These are phyloP conservation scores for Yamadazyma endophytica DNA, from an alignment of 805 yeast genomes.

Conservation along the genomic window DNA sequence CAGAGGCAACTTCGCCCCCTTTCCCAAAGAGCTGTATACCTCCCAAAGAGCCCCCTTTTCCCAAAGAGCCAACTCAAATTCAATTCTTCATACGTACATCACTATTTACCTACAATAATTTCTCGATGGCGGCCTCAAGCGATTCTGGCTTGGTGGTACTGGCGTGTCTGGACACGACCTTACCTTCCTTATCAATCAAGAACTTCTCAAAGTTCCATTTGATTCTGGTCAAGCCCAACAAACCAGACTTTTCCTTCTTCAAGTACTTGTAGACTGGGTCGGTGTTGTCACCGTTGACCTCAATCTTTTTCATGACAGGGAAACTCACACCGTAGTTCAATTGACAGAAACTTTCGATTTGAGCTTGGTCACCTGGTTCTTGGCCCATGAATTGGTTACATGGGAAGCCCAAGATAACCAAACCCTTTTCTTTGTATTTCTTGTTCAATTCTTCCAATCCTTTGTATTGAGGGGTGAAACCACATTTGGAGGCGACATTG, in stretches of 20 bases:
- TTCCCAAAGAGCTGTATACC: neutral
- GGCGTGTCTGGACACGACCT: slow-evolving; percentile 49
- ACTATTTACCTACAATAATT: slow-evolving; percentile 49
- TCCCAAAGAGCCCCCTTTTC: neutral
- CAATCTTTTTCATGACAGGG: slow-evolving; percentile 82
- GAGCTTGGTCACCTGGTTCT: slow-evolving; percentile 45
- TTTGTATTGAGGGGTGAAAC: slow-evolving; percentile 41
- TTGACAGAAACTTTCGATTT: slow-evolving; percentile 69
- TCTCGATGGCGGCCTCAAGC: slow-evolving; percentile 47
- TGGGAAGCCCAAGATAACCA: slow-evolving; percentile 41
- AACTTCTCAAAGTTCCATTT: slow-evolving; percentile 47
- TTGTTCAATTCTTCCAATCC: slow-evolving; percentile 40
- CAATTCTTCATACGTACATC: slow-evolving; percentile 1
- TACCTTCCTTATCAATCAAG: slow-evolving; percentile 36
- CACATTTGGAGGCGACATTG: slow-evolving; percentile 43
- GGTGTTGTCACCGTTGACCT: slow-evolving; percentile 80
- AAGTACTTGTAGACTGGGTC: slow-evolving; percentile 79
- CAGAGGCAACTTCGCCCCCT: slow-evolving; percentile 1
- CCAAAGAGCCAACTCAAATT: neutral
- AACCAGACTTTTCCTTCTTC: slow-evolving; percentile 54
- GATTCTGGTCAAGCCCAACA: slow-evolving; percentile 37
- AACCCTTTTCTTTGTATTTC: slow-evolving; percentile 32
- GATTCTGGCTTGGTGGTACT: slow-evolving; percentile 54
- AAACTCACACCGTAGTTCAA: slow-evolving; percentile 86
- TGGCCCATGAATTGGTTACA: slow-evolving; percentile 42